Evolutionary conservation across 768 basidiomycete species (phyloP), one percentile per base, ranked within the genome.

Genomic region (Mycena chlorophos): DNA sequence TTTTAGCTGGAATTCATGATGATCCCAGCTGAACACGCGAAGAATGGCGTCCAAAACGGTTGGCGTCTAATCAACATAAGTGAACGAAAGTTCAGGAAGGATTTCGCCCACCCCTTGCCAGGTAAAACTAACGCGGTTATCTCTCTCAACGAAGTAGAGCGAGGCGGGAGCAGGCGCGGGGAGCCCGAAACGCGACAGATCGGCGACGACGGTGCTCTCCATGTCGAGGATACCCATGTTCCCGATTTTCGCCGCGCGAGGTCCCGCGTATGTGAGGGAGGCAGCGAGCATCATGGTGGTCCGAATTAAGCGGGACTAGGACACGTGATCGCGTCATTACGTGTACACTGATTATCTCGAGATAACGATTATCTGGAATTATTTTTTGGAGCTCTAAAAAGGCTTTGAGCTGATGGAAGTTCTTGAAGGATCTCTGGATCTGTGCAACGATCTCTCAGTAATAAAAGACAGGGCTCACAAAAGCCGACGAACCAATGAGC

Each of bases 311-410:
- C 13, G n/a, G 22, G 20, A 6, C 22, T 19, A 42, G 8, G n/a
- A 8, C 40, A 42, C 40, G 40, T 42, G 40, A 42, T 42, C 40
- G 40, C 40, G 40, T 42, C 6, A 42, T 42, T 42, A 42, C 40
- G 40, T 42, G 31, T 34, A 34, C 8, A 17, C 8, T 34, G n/a
- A n/a, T n/a, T n/a, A n/a, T n/a, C n/a, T 34, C 17, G 31, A 34
- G 31, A 34, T 34, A 8, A 34, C 8, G 8, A 8, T 34, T 8
- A 34, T 34, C n/a, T n/a, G n/a, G n/a, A n/a, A n/a, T n/a, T n/a
- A n/a, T n/a, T n/a, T n/a, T n/a, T n/a, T n/a, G n/a, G n/a, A 48
- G n/a, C n/a, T n/a, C n/a, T n/a, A n/a, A n/a, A n/a, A n/a, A n/a
- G n/a, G n/a, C n/a, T n/a, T n/a, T n/a, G n/a, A n/a, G n/a, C n/a